phyloP scores from a whole-genome alignment of 2,329 filamentous ascomycete species.

The Ceratocystis huliohia region DNA sequence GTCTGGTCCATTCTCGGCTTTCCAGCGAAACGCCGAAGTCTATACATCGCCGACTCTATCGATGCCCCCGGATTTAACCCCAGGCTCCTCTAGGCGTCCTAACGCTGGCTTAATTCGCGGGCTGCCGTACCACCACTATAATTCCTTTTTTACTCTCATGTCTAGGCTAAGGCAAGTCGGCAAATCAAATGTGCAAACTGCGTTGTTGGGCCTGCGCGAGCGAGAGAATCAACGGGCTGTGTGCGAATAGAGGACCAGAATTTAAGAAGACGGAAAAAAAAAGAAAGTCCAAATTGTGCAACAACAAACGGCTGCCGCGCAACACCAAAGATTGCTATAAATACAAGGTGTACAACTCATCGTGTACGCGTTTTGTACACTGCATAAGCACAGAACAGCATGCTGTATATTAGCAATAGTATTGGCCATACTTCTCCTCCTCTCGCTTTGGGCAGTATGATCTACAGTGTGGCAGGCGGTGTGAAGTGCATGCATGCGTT shows the following conservation, averaged over 20 bases:
- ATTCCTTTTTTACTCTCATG: no score
- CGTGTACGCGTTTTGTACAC: background rate
- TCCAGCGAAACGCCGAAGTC: background rate
- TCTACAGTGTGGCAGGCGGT: constrained; percentile 1
- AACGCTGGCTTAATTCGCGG: background rate
- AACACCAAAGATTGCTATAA: background rate
- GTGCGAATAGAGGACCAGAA: no score
- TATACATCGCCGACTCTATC: background rate
- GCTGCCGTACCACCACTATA: background rate
- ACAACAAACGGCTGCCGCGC: background rate
- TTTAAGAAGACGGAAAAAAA: background rate
- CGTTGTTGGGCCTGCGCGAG: background rate
- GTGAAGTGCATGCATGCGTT: background rate
- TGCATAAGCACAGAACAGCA: background rate
- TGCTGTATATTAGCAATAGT: background rate
- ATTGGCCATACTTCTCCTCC: background rate
- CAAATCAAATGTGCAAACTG: background rate
- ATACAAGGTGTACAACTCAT: background rate
- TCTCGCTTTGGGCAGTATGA: background rate
- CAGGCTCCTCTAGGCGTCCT: background rate
- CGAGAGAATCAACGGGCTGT: no score
- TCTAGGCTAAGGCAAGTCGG: no score
- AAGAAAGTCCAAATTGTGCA: background rate
- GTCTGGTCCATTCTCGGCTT: background rate
- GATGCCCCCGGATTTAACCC: background rate